Evolutionary conservation across 169 alveolate genomes (phyloP), one percentile per base, ranked within the genome.

Genomic region (Plasmodium sp.): DNA sequence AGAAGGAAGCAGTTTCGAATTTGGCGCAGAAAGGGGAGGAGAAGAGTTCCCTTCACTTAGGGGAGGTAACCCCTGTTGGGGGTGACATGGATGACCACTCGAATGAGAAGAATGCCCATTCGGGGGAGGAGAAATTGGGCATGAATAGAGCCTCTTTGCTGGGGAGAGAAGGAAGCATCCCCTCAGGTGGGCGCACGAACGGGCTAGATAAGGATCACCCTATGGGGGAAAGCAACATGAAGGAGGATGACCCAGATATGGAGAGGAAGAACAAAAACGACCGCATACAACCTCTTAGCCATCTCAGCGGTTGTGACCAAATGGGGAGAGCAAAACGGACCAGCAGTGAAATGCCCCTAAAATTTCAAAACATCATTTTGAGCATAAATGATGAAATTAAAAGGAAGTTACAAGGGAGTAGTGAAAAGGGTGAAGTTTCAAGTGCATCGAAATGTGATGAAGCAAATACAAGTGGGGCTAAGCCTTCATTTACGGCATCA

Each of bases 361-460:
- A 18, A 67, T 67, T 67, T 67, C 77, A 67, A 27, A 67, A 27
- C 41, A 67, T 67, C 41, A 67, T 67, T 67, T 67, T 67, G 6
- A 67, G 77, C n/a, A 67, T 67, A 67, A 67, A 67, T 67, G 77
- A 67, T n/a, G 77, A 67, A 67, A 67, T 67, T 67, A 67, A 67
- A 31, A 67, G 39, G 77, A 67, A 67, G 39, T 67, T 67, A 67
- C 39, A 67, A 67, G 31, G 77, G 27, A 41, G 43, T 16, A 22
- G 1, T 67, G 77, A 67, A 67, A 67, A 67, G 9, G 39, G 77
- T 9, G 77, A 18, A 18, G 27, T 18, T 18, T 22, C 27, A 2
- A 18, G n/a, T 67, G 39, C 10, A 27, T 31, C 77, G 0, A 67
- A 67, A 67, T 5, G 77, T 67, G 3, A 18, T 7, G 77, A 67